Conservation (phyloP, 495 filamentous ascomycete genomes). For the Talaromyces liani region DNA sequence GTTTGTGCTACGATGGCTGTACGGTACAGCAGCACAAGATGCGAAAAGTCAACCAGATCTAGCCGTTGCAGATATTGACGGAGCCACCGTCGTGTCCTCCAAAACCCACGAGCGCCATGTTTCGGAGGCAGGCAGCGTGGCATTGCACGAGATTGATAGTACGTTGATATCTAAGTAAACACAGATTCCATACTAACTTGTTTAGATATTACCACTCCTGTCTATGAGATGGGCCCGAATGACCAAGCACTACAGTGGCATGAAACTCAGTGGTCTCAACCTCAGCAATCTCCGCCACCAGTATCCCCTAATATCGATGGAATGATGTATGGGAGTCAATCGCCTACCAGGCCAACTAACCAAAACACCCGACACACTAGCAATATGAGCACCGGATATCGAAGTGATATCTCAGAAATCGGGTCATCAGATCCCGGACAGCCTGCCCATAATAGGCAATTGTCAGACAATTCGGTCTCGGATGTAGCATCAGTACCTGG, state of each 20-base stretch:
- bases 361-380: not conserved
- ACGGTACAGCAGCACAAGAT: constrained; percentile 7
- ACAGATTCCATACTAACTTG: not conserved
- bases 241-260: not conserved
- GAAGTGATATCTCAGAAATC: constrained; percentile 7
- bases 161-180: not conserved
- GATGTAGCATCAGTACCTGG: not conserved
- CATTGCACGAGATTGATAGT: constrained; percentile 9
- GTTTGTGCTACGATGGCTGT: constrained; percentile 9
- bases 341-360: not conserved
- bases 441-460: not conserved
- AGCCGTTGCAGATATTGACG: not conserved
- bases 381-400: not conserved
- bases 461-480: constrained; percentile 1
- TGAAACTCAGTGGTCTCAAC: not conserved
- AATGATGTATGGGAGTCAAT: not conserved
- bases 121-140: constrained; percentile 1
- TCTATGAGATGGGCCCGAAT: constrained; percentile 5
- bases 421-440: not conserved
- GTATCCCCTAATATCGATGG: not conserved
- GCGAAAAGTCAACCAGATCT: constrained; percentile 3
- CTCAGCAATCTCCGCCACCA: not conserved
- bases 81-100: not conserved
- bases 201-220: not conserved
- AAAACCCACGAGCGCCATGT: not conserved